Evolutionary conservation across 352 stramenopile species (phyloP).

Genomic region (Thalassiosira ordinaria): DNA sequence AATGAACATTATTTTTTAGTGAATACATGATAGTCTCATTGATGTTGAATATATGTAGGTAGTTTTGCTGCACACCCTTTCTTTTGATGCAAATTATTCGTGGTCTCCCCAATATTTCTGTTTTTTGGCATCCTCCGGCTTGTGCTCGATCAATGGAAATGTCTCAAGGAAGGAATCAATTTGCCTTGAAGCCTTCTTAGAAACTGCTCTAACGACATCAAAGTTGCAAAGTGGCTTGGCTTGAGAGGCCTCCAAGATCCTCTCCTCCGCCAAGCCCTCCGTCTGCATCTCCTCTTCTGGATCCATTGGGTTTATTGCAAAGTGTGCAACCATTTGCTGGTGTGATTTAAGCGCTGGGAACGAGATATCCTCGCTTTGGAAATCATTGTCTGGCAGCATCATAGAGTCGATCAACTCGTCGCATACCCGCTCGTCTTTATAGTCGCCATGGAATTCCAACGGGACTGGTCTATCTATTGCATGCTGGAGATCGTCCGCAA

Average conservation of each 20-base stretch:
- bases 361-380: conserved; percentile 47
- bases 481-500: conserved; percentile 67
- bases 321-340: conserved; percentile 44
- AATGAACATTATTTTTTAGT: no score
- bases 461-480: conserved; percentile 17
- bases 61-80: no score
- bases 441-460: conserved; percentile 17
- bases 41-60: no score
- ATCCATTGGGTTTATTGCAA: conserved; percentile 48
- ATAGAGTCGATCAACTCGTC: conserved; percentile 79
- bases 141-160: conserved; percentile 39
- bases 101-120: conserved; percentile 56
- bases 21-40: no score
- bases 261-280: conserved; percentile 30
- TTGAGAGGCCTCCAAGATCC: conserved; percentile 39
- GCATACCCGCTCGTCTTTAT: conserved; percentile 42
- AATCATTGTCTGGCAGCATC: conserved; percentile 62
- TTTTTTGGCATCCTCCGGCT: conserved; percentile 34
- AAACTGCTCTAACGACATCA: conserved; percentile 34
- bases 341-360: conserved; percentile 38
- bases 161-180: conserved; percentile 36
- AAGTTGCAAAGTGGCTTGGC: conserved; percentile 42
- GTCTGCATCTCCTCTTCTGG: conserved; percentile 18
- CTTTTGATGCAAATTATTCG: no score
- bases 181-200: conserved; percentile 30